phyloP scores from a whole-genome alignment of 2,329 filamentous ascomycete species.

The Venturia carpophila region DNA sequence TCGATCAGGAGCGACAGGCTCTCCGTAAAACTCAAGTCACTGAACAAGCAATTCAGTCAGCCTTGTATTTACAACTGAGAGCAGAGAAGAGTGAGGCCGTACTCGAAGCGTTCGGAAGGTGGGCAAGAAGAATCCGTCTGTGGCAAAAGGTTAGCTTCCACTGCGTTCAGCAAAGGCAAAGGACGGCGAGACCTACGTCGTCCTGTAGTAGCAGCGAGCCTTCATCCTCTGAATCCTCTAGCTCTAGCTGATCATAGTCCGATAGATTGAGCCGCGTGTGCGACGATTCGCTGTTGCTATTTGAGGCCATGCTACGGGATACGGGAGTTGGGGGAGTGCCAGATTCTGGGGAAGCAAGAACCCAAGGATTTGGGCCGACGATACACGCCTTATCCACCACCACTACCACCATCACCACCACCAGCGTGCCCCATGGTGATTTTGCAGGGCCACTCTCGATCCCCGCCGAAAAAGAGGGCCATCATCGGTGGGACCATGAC shows the following conservation, averaged over 20 bases:
- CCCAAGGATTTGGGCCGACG: not conserved
- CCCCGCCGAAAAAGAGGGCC: too few species aligned
- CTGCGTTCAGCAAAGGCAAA: not conserved
- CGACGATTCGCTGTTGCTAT: not conserved
- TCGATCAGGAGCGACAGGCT: conserved; percentile 20
- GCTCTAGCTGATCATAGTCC: not conserved
- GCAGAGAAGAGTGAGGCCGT: not conserved
- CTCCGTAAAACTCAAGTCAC: conserved; percentile 19
- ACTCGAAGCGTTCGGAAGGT: conserved; percentile 3
- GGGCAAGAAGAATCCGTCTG: not conserved
- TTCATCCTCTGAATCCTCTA: not conserved
- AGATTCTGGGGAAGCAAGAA: not conserved
- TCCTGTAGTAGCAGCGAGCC: not conserved
- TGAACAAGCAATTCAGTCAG: conserved; percentile 1
- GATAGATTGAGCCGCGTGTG: not conserved
- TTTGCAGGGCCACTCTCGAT: not conserved
- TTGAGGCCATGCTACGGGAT: not conserved
- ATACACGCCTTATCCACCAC: not conserved
- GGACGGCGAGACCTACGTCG: not conserved
- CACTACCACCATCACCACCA: not conserved
- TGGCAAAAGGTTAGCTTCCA: not conserved
- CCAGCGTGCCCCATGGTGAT: not conserved
- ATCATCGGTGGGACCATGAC: not conserved
- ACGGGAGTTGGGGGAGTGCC: not conserved
- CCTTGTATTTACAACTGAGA: not conserved